Evolutionary conservation across 805 yeast species (phyloP).

Genomic region (Suhomyces sp.): DNA sequence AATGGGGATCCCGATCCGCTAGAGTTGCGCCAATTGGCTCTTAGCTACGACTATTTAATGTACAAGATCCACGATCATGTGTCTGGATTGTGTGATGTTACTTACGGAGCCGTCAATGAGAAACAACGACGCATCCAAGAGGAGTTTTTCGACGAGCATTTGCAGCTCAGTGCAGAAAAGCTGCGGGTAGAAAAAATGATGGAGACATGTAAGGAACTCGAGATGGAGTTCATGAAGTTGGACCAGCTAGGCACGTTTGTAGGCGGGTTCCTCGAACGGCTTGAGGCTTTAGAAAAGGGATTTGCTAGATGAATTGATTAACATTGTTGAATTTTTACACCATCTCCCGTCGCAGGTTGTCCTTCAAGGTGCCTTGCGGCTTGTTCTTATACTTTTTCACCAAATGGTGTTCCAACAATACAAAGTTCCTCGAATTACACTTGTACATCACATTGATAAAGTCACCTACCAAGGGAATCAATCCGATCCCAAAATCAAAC

Average conservation of each 20-base stretch:
- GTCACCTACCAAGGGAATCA: slow-evolving; percentile 26
- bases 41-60: slow-evolving; percentile 63
- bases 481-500: slow-evolving; percentile 40
- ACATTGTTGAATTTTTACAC: neutral
- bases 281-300: slow-evolving; percentile 15
- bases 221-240: slow-evolving; percentile 50
- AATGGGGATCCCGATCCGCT: slow-evolving; percentile 48
- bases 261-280: slow-evolving; percentile 19
- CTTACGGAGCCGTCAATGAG: slow-evolving; percentile 26
- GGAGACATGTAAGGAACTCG: slow-evolving; percentile 47
- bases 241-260: slow-evolving; percentile 44
- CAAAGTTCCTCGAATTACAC: slow-evolving; percentile 25
- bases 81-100: slow-evolving; percentile 42
- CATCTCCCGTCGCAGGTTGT: neutral
- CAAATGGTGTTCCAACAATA: slow-evolving; percentile 32
- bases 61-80: slow-evolving; percentile 60
- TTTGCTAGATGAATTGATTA: slow-evolving; percentile 1
- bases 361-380: neutral
- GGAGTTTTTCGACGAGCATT: slow-evolving; percentile 18
- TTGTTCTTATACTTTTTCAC: slow-evolving; percentile 27
- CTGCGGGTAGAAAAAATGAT: slow-evolving; percentile 38
- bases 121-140: slow-evolving; percentile 29
- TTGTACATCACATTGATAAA: slow-evolving; percentile 21
- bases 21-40: slow-evolving; percentile 55
- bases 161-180: slow-evolving; percentile 40